Percentiles rank a stretch among this genome's conserved stretches.
Conservation (phyloP, 441 rosid species). For the California macrophylla region DNA sequence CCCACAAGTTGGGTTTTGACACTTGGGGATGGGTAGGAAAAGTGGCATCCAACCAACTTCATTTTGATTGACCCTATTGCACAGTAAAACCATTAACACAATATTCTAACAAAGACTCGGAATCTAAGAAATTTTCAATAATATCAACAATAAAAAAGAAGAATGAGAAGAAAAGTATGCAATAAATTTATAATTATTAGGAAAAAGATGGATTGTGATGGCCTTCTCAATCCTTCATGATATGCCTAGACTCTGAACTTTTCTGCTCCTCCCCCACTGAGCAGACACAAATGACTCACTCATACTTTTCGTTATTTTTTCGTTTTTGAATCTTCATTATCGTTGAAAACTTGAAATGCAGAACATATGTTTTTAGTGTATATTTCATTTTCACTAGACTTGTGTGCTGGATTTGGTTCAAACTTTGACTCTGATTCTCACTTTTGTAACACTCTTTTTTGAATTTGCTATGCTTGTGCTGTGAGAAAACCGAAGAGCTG, state of each 20-base stretch:
- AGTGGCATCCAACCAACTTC: slow-evolving; percentile 8
- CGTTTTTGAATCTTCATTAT: neutral
- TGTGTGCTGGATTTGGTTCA: neutral
- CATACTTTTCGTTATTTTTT: neutral
- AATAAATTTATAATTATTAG: neutral
- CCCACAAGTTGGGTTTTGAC: slow-evolving; percentile 4
- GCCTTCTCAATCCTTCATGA: neutral
- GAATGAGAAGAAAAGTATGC: neutral
- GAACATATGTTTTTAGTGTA: neutral
- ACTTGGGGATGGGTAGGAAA: neutral
- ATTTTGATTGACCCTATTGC: neutral
- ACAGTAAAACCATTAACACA: neutral
- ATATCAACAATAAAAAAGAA: no score
- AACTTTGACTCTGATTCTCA: neutral
- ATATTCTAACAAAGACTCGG: neutral
- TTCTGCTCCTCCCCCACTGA: neutral
- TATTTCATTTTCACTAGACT: neutral
- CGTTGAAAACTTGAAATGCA: neutral
- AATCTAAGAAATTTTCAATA: neutral
- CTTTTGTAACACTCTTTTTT: neutral
- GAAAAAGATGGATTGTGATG: neutral
- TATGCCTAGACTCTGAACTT: neutral
- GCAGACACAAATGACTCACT: neutral
- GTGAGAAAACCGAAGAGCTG: neutral
- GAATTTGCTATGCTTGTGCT: neutral